Percentiles rank a stretch among this genome's conserved stretches.
phyloP scores from a whole-genome alignment of 2,329 filamentous ascomycete genomes.

The Apiospora sp. region DNA sequence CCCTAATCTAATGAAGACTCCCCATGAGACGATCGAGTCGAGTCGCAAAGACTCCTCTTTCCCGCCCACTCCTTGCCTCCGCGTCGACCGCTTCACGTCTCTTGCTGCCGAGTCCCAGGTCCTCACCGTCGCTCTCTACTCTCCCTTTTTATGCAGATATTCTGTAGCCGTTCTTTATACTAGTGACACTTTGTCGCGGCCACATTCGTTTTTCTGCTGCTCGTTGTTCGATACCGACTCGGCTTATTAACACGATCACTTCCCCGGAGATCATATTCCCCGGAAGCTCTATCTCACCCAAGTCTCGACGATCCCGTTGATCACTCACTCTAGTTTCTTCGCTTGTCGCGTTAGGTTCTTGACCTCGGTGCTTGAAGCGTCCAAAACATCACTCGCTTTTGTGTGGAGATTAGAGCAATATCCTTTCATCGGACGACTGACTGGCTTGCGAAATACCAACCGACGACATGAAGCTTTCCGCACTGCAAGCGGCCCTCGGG shows the following conservation, averaged over 20 bases:
- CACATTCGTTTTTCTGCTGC: neutral
- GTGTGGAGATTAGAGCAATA: neutral
- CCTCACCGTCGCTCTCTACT: slow-evolving; percentile 21
- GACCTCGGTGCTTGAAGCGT: neutral
- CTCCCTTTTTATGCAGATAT: slow-evolving; percentile 2
- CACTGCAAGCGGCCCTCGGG: slow-evolving; percentile 13
- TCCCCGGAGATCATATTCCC: neutral
- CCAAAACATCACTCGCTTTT: neutral
- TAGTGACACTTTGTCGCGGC: neutral
- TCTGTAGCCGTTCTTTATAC: slow-evolving; percentile 14
- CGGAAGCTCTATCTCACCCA: neutral
- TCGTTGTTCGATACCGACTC: neutral
- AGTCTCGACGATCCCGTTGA: slow-evolving; percentile 24
- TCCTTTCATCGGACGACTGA: neutral
- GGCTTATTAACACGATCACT: neutral
- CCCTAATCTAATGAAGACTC: slow-evolving; percentile 4
- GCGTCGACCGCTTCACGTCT: slow-evolving; percentile 21
- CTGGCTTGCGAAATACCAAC: slow-evolving; percentile 1
- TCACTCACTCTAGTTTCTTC: slow-evolving; percentile 1
- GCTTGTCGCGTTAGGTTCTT: neutral
- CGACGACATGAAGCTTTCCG: slow-evolving; percentile 8
- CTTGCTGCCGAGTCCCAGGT: slow-evolving; percentile 1
- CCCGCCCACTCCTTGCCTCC: slow-evolving; percentile 2
- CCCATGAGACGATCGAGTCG: slow-evolving; percentile 17
- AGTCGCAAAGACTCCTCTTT: slow-evolving; percentile 12